phyloP scores from a whole-genome alignment of 495 filamentous ascomycete species.

The Podospora pseudoanserina region DNA sequence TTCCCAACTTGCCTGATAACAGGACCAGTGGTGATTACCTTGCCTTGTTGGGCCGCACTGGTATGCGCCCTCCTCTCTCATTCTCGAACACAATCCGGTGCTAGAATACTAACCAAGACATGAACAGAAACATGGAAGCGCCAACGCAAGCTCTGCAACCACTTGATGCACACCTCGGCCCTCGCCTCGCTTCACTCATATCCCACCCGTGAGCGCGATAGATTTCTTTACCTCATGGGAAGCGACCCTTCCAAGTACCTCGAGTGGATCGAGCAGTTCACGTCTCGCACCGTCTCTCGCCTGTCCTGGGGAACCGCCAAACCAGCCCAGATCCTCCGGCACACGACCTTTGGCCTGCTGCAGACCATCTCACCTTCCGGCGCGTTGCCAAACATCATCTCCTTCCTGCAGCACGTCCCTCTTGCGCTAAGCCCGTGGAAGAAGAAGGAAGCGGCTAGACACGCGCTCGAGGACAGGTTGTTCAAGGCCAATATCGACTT shows the following conservation, averaged over 20 bases:
- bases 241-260: slow-evolving; percentile 45
- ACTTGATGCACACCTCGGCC: slow-evolving; percentile 50
- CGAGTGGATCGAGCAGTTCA: slow-evolving; percentile 57
- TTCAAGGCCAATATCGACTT: slow-evolving; percentile 41
- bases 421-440: slow-evolving; percentile 48
- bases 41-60: slow-evolving; percentile 49
- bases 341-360: slow-evolving; percentile 56
- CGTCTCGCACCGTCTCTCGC: slow-evolving; percentile 54
- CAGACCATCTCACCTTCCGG: slow-evolving; percentile 56
- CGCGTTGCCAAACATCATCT: slow-evolving; percentile 50
- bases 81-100: neutral
- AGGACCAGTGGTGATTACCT: slow-evolving; percentile 55
- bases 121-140: slow-evolving; percentile 50
- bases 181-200: slow-evolving; percentile 47
- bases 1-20: slow-evolving; percentile 52
- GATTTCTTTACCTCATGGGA: slow-evolving; percentile 47
- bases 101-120: neutral
- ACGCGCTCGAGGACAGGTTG: slow-evolving; percentile 38
- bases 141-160: slow-evolving; percentile 56
- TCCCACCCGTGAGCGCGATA: slow-evolving; percentile 51
- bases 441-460: slow-evolving; percentile 42
- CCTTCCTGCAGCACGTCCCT: slow-evolving; percentile 45
- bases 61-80: neutral
- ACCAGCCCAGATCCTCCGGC: slow-evolving; percentile 46
- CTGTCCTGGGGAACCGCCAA: slow-evolving; percentile 56